Evolutionary conservation across 441 rosid genomes (phyloP).

Genomic region (Populus hybrid): DNA sequence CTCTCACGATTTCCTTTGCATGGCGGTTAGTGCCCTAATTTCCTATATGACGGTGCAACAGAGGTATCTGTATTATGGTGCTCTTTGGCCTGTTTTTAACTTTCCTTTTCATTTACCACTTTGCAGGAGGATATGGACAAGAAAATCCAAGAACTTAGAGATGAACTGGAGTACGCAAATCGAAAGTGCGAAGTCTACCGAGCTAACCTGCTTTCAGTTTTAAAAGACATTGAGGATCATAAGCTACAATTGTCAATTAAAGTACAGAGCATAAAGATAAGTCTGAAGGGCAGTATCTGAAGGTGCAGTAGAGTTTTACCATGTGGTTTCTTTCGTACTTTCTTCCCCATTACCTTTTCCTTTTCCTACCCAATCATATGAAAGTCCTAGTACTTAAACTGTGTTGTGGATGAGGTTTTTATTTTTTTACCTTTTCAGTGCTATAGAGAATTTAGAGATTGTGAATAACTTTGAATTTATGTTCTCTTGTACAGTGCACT

Average conservation of each 20-base stretch:
- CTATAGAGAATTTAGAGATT: constrained; percentile 9
- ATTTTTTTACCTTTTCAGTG: background rate
- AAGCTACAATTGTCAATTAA: constrained; percentile 78
- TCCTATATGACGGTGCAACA: background rate
- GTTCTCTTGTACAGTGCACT: constrained; percentile 19
- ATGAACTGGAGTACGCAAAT: constrained; percentile 56
- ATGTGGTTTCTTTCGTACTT: background rate
- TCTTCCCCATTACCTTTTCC: background rate
- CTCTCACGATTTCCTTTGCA: no score
- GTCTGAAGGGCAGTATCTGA: constrained; percentile 60
- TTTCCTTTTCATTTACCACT: background rate
- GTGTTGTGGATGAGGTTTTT: background rate
- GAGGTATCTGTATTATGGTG: background rate
- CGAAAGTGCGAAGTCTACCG: constrained; percentile 79
- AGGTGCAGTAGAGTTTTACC: constrained; percentile 24
- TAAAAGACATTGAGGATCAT: constrained; percentile 86
- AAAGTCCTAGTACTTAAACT: constrained; percentile 11
- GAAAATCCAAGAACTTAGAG: constrained; percentile 55
- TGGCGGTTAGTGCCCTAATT: no score
- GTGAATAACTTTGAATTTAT: constrained; percentile 1
- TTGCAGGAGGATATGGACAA: constrained; percentile 81
- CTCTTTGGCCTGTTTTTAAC: background rate
- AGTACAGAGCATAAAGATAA: constrained; percentile 75
- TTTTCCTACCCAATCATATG: background rate
- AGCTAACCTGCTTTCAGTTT: constrained; percentile 67